phyloP scores from a whole-genome alignment of 768 basidiomycete species.

The Boletus tylopilopsis region DNA sequence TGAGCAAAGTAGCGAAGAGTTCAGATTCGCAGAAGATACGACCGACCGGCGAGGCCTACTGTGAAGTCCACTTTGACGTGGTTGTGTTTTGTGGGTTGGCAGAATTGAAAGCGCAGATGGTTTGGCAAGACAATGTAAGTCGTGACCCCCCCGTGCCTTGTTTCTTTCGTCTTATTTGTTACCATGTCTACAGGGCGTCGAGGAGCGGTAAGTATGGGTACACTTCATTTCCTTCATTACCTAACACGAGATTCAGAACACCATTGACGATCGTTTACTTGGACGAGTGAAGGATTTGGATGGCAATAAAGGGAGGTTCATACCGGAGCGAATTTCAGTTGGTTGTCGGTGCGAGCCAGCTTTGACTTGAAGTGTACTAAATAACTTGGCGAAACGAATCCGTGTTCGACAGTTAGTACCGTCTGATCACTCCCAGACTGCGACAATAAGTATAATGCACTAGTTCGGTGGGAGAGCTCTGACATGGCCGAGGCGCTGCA shows the following conservation, averaged over 20 bases:
- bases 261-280: background rate
- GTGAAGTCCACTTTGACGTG: background rate
- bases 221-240: background rate
- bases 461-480: too few species aligned
- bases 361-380: too few species aligned
- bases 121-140: background rate
- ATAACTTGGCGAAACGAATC: too few species aligned
- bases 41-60: background rate
- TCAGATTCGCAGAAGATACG: background rate
- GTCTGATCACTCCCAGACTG: too few species aligned
- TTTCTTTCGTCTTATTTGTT: background rate
- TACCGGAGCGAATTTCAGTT: too few species aligned
- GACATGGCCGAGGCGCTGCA: too few species aligned
- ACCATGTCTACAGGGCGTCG: background rate
- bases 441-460: too few species aligned
- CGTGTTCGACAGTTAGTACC: too few species aligned
- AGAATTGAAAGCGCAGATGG: constrained; percentile 2
- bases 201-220: background rate
- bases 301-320: too few species aligned
- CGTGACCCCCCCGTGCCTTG: background rate
- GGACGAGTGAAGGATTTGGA: background rate
- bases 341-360: too few species aligned
- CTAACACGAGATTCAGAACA: background rate
- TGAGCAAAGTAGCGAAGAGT: background rate
- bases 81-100: background rate